Base-by-base conservation (phyloP, 1,139 yeast genomes). In the Sugiyamaella xylanicola region DNA sequence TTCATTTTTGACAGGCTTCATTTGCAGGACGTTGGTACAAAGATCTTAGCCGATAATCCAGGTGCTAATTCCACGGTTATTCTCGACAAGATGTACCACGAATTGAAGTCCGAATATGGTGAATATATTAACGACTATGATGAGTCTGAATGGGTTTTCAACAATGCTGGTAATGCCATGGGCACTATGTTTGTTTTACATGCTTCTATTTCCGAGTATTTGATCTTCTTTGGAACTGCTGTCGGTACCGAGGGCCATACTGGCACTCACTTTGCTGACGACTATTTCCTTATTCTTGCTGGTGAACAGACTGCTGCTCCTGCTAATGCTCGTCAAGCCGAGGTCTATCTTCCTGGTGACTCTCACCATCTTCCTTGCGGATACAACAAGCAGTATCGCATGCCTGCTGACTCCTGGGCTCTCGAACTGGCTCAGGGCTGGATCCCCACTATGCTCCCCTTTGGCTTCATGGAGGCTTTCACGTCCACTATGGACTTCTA, bases 111-210 rank as follows among this genome's bases (percentile, higher is more conserved):
- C 1, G 82, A 77, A 55, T 93, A 92, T 69, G 89, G 90, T 19
- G 82, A 83, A 21, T 69, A 80, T 62, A 81, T 91, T 72, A 88
- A 87, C 69, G 84, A 82, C 59, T 77, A 86, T 64, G 82, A 84
- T 68, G 78, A 79, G 56, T 86, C 87, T 51, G 93, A 91, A 65
- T 93, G 98, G 98, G 85, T 93, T 53, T 92, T 85, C 81, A 93
- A 92, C 80, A 91, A 90, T 67, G 99, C 99, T 7, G 99, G 99
- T 55, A 96, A 97, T 63, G 98, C 99, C 55, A 93, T 93, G 99
- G 99, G 99, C 25, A 84, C 91, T 57, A 92, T 93, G 98, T 81
- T 89, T 65, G 89, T 95, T 60, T 77, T 93, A 63, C 99, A 95
- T 72, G 97, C 98, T 13, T 92, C 98, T n/a, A 78, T 95, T 66